Conservation (phyloP, 1,284 basidiomycete species). For the Anthracocystis setariae region DNA sequence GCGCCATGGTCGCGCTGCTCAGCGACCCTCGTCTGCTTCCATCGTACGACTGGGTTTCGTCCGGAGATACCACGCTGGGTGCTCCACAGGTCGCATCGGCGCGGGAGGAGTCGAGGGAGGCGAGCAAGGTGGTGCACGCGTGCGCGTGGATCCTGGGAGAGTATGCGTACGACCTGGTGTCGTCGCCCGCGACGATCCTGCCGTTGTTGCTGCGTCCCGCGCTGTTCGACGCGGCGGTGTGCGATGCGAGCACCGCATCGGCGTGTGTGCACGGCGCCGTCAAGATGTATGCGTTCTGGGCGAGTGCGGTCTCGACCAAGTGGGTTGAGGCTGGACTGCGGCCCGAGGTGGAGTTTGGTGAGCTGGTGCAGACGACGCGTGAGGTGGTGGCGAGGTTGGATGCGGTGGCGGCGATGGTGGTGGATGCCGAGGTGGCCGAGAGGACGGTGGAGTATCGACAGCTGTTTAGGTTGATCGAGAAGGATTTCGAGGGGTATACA, state of each 20-base stretch:
- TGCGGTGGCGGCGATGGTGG: slow-evolving; percentile 71
- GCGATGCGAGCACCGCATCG: slow-evolving; percentile 36
- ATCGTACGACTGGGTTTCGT: slow-evolving; percentile 11
- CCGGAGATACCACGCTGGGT: background rate
- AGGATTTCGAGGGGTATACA: slow-evolving; percentile 73
- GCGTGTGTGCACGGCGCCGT: slow-evolving; percentile 81
- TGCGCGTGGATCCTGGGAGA: slow-evolving; percentile 96
- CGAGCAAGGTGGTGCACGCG: slow-evolving; percentile 81
- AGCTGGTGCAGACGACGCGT: slow-evolving; percentile 75
- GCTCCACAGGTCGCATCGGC: slow-evolving; percentile 22
- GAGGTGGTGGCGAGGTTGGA: slow-evolving; percentile 73
- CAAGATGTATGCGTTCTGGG: slow-evolving; percentile 88
- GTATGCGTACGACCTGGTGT: slow-evolving; percentile 73
- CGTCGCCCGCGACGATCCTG: slow-evolving; percentile 54
- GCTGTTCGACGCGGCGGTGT: slow-evolving; percentile 30
- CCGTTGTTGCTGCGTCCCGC: slow-evolving; percentile 71
- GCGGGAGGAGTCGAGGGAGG: slow-evolving; percentile 17
- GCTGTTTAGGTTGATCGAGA: slow-evolving; percentile 81
- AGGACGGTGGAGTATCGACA: slow-evolving; percentile 83
- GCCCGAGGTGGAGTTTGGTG: slow-evolving; percentile 71
- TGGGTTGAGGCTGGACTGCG: slow-evolving; percentile 82
- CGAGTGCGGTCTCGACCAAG: slow-evolving; percentile 76
- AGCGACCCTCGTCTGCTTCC: slow-evolving; percentile 71
- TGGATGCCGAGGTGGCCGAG: slow-evolving; percentile 89
- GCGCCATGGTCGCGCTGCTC: slow-evolving; percentile 81